Evolutionary conservation across 2,329 filamentous ascomycete genomes (phyloP).

Genomic region (Tolypocladium cylindrosporum): DNA sequence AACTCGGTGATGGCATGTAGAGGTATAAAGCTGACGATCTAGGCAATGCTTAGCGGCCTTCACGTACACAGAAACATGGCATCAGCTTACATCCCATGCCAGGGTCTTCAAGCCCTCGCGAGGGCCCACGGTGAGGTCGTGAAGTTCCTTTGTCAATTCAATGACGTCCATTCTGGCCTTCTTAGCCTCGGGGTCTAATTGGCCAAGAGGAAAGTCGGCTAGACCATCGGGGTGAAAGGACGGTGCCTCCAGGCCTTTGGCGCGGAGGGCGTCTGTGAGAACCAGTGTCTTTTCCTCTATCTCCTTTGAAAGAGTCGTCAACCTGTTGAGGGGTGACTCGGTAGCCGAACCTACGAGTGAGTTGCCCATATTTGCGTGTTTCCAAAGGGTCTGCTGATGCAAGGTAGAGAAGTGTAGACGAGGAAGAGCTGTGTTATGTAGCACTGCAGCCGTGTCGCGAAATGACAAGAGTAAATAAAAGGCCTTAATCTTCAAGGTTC

Average conservation of each 20-base stretch:
- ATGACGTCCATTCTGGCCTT: constrained; percentile 10
- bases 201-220: constrained; percentile 8
- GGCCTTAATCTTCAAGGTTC: background rate
- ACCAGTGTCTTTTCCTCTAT: constrained; percentile 11
- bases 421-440: too few relatives aligned
- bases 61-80: background rate
- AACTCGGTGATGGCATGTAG: constrained; percentile 21
- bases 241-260: constrained; percentile 10
- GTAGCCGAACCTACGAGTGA: background rate
- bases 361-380: background rate
- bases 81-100: constrained; percentile 16
- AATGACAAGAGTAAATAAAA: background rate
- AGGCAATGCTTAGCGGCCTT: background rate
- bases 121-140: constrained; percentile 10
- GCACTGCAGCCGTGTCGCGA: background rate
- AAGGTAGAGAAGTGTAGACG: background rate
- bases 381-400: background rate
- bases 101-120: constrained; percentile 13
- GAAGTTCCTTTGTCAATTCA: constrained; percentile 10
- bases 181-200: constrained; percentile 3
- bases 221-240: constrained; percentile 9
- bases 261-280: constrained; percentile 6
- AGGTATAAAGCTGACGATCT: constrained; percentile 16
- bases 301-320: constrained; percentile 7
- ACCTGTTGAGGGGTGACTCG: constrained; percentile 6